These are phyloP conservation scores for Rhynchosporium agropyri DNA, from an alignment of 2,329 filamentous ascomycete genomes.

Conservation along the genomic window DNA sequence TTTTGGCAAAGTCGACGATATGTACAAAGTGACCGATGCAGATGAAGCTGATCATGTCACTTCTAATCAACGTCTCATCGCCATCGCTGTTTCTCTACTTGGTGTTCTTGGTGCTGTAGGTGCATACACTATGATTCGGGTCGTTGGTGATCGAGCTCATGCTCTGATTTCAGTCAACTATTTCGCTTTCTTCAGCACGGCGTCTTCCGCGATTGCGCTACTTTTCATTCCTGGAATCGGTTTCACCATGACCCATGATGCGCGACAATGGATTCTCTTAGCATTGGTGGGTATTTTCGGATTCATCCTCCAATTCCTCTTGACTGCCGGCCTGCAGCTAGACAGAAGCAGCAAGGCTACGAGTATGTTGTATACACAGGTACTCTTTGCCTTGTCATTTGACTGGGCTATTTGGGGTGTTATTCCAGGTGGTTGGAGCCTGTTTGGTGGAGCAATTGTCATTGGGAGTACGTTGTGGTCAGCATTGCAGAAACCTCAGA, in stretches of 20 bases:
- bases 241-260: slow-evolving; percentile 49
- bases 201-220: slow-evolving; percentile 62
- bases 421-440: slow-evolving; percentile 37
- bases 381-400: slow-evolving; percentile 60
- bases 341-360: slow-evolving; percentile 46
- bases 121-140: slow-evolving; percentile 75
- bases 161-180: slow-evolving; percentile 86
- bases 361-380: slow-evolving; percentile 70
- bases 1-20: slow-evolving; percentile 30
- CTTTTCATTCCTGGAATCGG: slow-evolving; percentile 49
- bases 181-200: slow-evolving; percentile 70
- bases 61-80: slow-evolving; percentile 51
- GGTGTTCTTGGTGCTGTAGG: slow-evolving; percentile 76
- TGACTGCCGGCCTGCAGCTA: slow-evolving; percentile 71
- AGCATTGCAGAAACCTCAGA: slow-evolving; percentile 35
- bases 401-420: slow-evolving; percentile 42
- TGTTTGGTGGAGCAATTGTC: slow-evolving; percentile 38
- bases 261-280: slow-evolving; percentile 64
- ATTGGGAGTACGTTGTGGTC: slow-evolving; percentile 41
- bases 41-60: slow-evolving; percentile 31
- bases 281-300: slow-evolving; percentile 70
- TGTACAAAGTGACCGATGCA: slow-evolving; percentile 17
- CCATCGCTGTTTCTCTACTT: slow-evolving; percentile 71
- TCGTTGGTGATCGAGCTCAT: slow-evolving; percentile 80
- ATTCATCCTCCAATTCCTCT: slow-evolving; percentile 83